Base-by-base conservation (phyloP, 73 alveolate species). In the Paramecium caudatum region DNA sequence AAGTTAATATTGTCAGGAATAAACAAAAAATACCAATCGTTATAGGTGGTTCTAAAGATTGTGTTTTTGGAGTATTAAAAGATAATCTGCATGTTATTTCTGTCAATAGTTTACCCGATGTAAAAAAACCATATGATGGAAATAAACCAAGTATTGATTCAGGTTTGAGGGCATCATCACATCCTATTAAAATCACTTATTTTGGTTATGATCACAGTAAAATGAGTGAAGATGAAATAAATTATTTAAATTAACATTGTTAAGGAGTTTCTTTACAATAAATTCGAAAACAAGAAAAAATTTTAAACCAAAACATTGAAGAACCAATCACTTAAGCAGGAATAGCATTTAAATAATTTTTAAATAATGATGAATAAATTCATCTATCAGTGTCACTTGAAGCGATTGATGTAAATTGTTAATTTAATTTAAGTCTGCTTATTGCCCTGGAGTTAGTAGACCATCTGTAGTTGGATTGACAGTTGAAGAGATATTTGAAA, bases 401-500 rank as follows among this genome's bases (percentile, higher is more conserved):
- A 61, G 63, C 90, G 0, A 63, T 86, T 3, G 90, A 86, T 86
- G 93, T 86, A 86, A 62, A 41, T 15, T 0, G 13, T 0, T 33
- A 8, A 15, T 2, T 2, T 6, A 15, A 63, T 21, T 3, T 16
- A 61, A 86, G 93, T 34, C 85, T 12, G 74, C 93, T 19, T 61
- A 70, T 55, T 92, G 96, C 30, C 94, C 94, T n/a, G 96, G 96
- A 13, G 96, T 92, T 7, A 90, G 94, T 23, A 84, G 96, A 46
- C 87, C 92, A 19, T 32, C 68, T 46, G 94, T 47, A 0, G 68
- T 33, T 21, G 96, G 96, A 3, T 61, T 92, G 32, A 49, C 84
- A 5, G 94, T 83, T 8, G 94, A 90, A 65, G 96, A 92, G 23
- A 90, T 93, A 4, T 13, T 92, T 34, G 94, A 78, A 17, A 88